phyloP scores from a whole-genome alignment of 2,329 filamentous ascomycete species.

The Orbilia oligospora region DNA sequence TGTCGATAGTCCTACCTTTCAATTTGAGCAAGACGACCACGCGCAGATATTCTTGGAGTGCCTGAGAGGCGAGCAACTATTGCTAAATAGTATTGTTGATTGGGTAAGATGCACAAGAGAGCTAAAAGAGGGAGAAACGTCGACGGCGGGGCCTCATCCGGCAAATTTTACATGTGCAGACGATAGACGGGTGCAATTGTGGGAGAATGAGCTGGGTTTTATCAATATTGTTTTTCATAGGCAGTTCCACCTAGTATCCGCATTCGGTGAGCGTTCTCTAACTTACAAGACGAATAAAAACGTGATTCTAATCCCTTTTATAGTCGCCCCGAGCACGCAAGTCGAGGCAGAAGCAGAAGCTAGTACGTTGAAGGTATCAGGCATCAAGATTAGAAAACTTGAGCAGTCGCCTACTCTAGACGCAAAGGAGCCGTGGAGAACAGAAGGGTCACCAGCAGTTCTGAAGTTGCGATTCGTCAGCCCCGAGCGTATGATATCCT shows the following conservation, averaged over 20 bases:
- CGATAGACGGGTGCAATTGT: slow-evolving; percentile 51
- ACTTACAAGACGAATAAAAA: not conserved
- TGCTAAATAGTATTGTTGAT: slow-evolving; percentile 54
- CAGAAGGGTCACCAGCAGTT: slow-evolving; percentile 28
- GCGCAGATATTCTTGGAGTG: slow-evolving; percentile 54
- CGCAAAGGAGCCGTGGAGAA: slow-evolving; percentile 54
- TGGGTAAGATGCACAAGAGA: slow-evolving; percentile 50
- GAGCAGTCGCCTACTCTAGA: slow-evolving; percentile 51
- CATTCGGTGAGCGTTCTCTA: slow-evolving; percentile 38
- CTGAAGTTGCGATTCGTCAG: slow-evolving; percentile 52
- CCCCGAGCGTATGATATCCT: slow-evolving; percentile 32
- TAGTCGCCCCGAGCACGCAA: slow-evolving; percentile 52
- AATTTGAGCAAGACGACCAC: slow-evolving; percentile 56
- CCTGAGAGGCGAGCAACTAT: slow-evolving; percentile 50
- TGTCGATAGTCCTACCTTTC: slow-evolving; percentile 56
- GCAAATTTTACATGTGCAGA: slow-evolving; percentile 52
- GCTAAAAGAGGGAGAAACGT: slow-evolving; percentile 33
- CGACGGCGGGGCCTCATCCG: slow-evolving; percentile 18
- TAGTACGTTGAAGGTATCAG: slow-evolving; percentile 43
- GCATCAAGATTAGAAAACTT: slow-evolving; percentile 54
- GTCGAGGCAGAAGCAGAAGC: slow-evolving; percentile 45
- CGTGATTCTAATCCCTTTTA: slow-evolving; percentile 1
- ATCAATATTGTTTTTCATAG: slow-evolving; percentile 59
- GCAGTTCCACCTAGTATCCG: slow-evolving; percentile 57
- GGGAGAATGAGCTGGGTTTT: slow-evolving; percentile 58